Evolutionary conservation across 805 yeast genomes (phyloP), one percentile per base, ranked within the genome.

Genomic region (Candida chilensis): DNA sequence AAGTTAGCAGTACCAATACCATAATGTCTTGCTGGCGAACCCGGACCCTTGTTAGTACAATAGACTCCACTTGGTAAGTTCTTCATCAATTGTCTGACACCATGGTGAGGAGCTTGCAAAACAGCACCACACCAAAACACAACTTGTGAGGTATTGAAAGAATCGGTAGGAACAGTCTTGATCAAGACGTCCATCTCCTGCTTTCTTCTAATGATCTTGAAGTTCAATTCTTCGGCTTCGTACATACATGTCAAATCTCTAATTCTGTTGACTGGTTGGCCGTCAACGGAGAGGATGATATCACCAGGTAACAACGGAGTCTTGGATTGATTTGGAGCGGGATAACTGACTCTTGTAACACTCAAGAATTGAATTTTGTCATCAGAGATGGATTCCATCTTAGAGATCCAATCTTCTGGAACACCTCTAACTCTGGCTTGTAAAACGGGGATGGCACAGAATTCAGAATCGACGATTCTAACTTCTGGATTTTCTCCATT

Each of bases 101-200:
- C 90, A 47, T 82, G 94, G 52, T 86, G 96, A n/a, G 96, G 95
- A 22, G 74, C 69, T 48, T 88, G 96, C 20, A 88, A 52, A 5
- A 80, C 57, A 24, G 87, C 78, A 15, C 96, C 96, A 31, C 87
- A 74, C 92, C 95, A 88, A 29, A 71, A 64, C 6, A 83, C 78
- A 24, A 85, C 59, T 32, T 78, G 77, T 22, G 71, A 68, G 2
- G 94, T 85, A 33, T 67, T 60, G 27, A 74, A 56, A 24, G 67
- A 64, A 17, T 64, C 59, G 3, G 87, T 67, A 14, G 71, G 69
- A 2, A 74, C 69, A 3, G 94, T 76, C 8, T 81, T 77, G 7
- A 83, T 86, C 13, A 49, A 53, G 15, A 87, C 41, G 28, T 71
- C 74, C 32, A 78, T 34, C 34, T 78, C 76, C 44, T 76, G 49